Evolutionary conservation across 2,329 filamentous ascomycete genomes (phyloP).

Genomic region (Cladosporium sp.): DNA sequence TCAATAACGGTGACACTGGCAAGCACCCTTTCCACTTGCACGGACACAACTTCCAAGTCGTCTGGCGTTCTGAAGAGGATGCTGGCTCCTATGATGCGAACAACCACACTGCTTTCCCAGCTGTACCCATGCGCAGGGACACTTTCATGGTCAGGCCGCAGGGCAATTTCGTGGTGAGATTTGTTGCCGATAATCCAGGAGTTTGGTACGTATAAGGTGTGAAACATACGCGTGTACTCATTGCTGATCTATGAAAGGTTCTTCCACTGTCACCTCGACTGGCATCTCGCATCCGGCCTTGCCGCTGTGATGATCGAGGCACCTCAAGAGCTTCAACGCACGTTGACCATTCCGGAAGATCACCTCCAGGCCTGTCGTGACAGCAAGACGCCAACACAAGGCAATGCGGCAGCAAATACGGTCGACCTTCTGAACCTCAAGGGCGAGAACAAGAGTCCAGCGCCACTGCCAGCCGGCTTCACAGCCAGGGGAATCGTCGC

Average conservation of each 20-base stretch:
- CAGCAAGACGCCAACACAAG: conserved; percentile 48
- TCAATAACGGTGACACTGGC: conserved; percentile 72
- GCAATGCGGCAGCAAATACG: conserved; percentile 74
- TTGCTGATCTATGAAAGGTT: neutral
- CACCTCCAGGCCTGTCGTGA: conserved; percentile 59
- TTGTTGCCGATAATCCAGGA: conserved; percentile 51
- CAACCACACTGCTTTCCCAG: conserved; percentile 34
- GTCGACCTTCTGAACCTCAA: conserved; percentile 58
- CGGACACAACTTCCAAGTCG: conserved; percentile 67
- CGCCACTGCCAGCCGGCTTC: conserved; percentile 63
- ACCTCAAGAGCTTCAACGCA: conserved; percentile 56
- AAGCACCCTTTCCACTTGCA: conserved; percentile 74
- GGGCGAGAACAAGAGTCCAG: conserved; percentile 55
- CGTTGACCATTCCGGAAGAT: conserved; percentile 57
- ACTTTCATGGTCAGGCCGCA: conserved; percentile 52
- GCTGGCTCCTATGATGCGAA: conserved; percentile 30
- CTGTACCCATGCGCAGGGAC: conserved; percentile 45
- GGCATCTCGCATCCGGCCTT: conserved; percentile 49
- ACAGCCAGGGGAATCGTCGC: conserved; percentile 68
- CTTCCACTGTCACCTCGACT: conserved; percentile 40
- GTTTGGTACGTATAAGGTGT: conserved; percentile 29
- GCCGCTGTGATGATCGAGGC: conserved; percentile 50
- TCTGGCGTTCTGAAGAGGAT: conserved; percentile 35
- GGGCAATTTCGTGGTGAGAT: conserved; percentile 53
- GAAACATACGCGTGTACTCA: no score